These are phyloP conservation scores for Metschnikowia henanensis DNA, from an alignment of 805 yeast genomes.

Conservation along the genomic window DNA sequence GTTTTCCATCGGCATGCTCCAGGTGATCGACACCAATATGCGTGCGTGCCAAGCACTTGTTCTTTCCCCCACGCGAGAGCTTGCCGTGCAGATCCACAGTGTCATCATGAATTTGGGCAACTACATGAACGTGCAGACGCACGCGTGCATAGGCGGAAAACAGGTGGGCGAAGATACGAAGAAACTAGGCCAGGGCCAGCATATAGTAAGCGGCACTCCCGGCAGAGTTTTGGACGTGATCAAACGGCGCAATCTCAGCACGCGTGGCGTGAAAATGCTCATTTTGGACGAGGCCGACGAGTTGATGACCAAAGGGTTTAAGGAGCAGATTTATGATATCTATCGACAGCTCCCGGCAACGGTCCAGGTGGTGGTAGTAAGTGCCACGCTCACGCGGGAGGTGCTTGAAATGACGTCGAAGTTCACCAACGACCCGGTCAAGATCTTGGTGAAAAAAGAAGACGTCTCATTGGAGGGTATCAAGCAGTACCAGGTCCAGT, in stretches of 20 bases:
- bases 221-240: conserved; percentile 94
- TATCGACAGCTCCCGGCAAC: conserved; percentile 80
- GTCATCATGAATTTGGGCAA: conserved; percentile 87
- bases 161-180: conserved; percentile 79
- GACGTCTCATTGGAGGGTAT: conserved; percentile 94
- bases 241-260: conserved; percentile 71
- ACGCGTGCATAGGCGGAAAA: conserved; percentile 95
- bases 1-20: conserved; percentile 90
- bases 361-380: conserved; percentile 89
- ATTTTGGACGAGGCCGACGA: conserved; percentile 98
- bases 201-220: conserved; percentile 95
- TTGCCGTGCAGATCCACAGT: conserved; percentile 89
- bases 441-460: conserved; percentile 92
- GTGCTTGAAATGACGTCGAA: conserved; percentile 90
- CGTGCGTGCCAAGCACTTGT: conserved; percentile 87
- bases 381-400: conserved; percentile 92
- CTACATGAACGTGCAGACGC: conserved; percentile 81
- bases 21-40: conserved; percentile 72
- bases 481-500: conserved; percentile 86
- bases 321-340: conserved; percentile 92
- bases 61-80: conserved; percentile 93
- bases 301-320: conserved; percentile 88
- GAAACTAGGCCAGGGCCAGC: conserved; percentile 75
- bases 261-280: conserved; percentile 81
- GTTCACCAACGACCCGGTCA: conserved; percentile 91